These are phyloP conservation scores for Pisolithus tinctorius DNA, from an alignment of 768 basidiomycete genomes.

Conservation along the genomic window DNA sequence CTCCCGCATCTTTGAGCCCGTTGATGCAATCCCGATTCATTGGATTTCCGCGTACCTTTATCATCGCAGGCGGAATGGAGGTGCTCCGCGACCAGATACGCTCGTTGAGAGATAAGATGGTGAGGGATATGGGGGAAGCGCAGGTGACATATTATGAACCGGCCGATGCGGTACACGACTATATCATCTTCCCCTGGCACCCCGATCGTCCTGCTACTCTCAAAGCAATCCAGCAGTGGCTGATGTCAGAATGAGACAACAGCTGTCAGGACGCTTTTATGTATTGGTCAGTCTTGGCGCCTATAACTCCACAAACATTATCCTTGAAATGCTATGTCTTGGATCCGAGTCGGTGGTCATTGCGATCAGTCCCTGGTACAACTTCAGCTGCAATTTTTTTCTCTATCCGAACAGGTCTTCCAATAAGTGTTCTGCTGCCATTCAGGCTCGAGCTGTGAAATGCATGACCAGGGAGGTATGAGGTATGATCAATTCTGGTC, in stretches of 20 bases:
- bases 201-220: slow-evolving; percentile 46
- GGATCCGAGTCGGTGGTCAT: no score
- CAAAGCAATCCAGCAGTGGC: slow-evolving; percentile 45
- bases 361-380: no score
- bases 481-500: no score
- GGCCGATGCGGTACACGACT: slow-evolving; percentile 49
- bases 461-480: no score
- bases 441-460: no score
- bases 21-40: slow-evolving; percentile 36
- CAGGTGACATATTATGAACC: slow-evolving; percentile 45
- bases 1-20: slow-evolving; percentile 45
- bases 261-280: no score
- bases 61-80: slow-evolving; percentile 53
- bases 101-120: slow-evolving; percentile 43
- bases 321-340: no score
- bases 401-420: no score
- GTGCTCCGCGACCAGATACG: slow-evolving; percentile 46
- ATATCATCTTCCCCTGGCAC: slow-evolving; percentile 41
- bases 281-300: no score
- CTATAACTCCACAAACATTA: no score
- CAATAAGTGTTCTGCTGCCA: no score
- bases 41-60: slow-evolving; percentile 56
- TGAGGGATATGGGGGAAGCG: slow-evolving; percentile 34
- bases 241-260: background rate
- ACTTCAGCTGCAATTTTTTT: no score